Evolutionary conservation across 129 eudicot genomes (phyloP), one percentile per base, ranked within the genome.

Genomic region (Flaveria ramosissima): DNA sequence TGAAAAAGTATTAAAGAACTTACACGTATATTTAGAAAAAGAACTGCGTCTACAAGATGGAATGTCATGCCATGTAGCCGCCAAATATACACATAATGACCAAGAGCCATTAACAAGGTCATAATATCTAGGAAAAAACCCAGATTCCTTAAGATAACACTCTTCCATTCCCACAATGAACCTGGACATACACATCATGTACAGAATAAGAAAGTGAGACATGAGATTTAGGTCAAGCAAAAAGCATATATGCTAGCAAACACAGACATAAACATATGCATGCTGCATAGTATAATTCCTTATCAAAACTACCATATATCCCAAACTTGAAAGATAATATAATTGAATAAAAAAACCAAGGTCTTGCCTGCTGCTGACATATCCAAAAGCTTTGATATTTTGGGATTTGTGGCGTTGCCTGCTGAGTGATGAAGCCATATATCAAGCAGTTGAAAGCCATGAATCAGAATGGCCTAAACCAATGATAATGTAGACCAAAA

Each of bases 1-100:
- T 36, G 20, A 32, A 73, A 72, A 73, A 17, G 5, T 56, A 16
- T 61, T 71, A 71, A 76, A 72, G 43, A 30, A 87, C 68, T 87
- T 85, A 91, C 98, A 59, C 97, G 96, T 76, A 91, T 93, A 77
- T 91, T 93, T 46, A 93, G 79, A 83, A 90, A 89, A 73, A 93
- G 98, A 76, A 93, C 86, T 50, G 87, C 97, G 83, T 93, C 98
- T 56, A 89, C 83, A 63, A 93, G 97, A 83, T 93, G 98, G 70
- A 93, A 93, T 9, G 98, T 86, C 97, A 93, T 90, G 80, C 98
- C 98, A 76, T 90, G 98, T 68, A 93, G 98, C 92, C 91, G 92
- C 98, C 98, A 93, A 62, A 90, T 93, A 68, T 87, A 89, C 74
- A 90, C 86, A 77, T 93, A 93, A 85, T 93, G 98, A 80, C 93